Evolutionary conservation across 2,329 filamentous ascomycete genomes (phyloP).

Genomic region (Lachnellula cervina): DNA sequence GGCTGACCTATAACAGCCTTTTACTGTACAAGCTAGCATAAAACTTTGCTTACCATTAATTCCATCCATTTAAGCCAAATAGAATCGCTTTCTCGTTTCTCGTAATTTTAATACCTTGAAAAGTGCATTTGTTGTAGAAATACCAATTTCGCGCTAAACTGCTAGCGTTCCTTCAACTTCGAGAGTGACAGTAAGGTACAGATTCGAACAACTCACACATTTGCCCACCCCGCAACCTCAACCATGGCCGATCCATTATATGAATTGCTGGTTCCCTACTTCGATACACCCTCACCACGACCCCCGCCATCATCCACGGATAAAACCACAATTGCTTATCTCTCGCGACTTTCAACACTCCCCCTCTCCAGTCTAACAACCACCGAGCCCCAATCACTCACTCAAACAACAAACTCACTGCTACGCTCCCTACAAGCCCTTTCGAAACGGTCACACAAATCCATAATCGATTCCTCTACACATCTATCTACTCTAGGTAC

Average conservation of each 20-base stretch:
- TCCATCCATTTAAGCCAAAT: no score
- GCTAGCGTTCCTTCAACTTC: background rate
- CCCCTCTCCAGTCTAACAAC: conserved; percentile 67
- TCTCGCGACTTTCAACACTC: conserved; percentile 71
- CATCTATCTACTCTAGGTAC: conserved; percentile 68
- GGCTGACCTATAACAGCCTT: no score
- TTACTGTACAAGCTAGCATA: no score
- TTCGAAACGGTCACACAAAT: conserved; percentile 82
- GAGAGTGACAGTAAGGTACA: background rate
- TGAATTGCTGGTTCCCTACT: conserved; percentile 64
- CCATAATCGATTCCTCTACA: conserved; percentile 74
- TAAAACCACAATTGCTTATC: conserved; percentile 60
- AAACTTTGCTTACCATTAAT: no score
- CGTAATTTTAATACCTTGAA: no score
- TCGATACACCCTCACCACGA: conserved; percentile 42
- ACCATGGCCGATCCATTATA: conserved; percentile 68
- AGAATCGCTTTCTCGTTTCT: no score
- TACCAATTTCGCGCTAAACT: background rate
- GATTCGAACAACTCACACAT: background rate
- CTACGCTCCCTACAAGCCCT: conserved; percentile 80
- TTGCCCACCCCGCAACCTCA: background rate
- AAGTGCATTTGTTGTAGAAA: no score
- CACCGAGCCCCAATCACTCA: conserved; percentile 73
- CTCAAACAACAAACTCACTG: conserved; percentile 74
- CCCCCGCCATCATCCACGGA: conserved; percentile 41